Evolutionary conservation across 2,329 filamentous ascomycete species (phyloP).

Genomic region (Phaeosphaeriaceae sp.): DNA sequence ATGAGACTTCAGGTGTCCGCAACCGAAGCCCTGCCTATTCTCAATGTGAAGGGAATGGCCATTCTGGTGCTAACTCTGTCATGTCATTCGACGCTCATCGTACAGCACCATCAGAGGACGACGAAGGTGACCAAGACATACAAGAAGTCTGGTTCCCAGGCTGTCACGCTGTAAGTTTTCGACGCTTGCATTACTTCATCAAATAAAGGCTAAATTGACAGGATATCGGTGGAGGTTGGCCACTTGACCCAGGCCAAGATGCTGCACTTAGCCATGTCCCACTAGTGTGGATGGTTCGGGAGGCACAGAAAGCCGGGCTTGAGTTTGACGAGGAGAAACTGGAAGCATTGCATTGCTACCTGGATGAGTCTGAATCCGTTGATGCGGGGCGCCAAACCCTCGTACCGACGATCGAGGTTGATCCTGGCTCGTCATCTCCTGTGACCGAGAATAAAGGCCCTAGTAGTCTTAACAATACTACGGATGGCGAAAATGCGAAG

Average conservation of each 20-base stretch:
- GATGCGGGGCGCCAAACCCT: constrained; percentile 8
- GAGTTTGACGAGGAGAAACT: constrained; percentile 73
- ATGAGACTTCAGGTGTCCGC: constrained; percentile 44
- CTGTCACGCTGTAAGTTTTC: constrained; percentile 64
- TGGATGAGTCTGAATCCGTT: constrained; percentile 42
- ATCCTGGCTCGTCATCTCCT: constrained; percentile 31
- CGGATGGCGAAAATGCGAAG: neutral
- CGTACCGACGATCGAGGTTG: constrained; percentile 43
- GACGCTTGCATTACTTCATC: neutral
- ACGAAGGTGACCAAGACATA: constrained; percentile 69
- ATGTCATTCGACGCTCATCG: constrained; percentile 36
- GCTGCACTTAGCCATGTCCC: constrained; percentile 70
- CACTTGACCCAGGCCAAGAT: constrained; percentile 60
- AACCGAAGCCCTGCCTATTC: constrained; percentile 40
- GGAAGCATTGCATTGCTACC: constrained; percentile 68
- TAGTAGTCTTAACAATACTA: neutral
- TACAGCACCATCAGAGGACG: constrained; percentile 34
- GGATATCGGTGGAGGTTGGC: constrained; percentile 81
- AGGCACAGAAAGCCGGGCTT: constrained; percentile 70
- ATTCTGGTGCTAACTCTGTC: constrained; percentile 36
- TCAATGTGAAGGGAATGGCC: constrained; percentile 13
- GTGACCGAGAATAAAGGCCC: neutral
- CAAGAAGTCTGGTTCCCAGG: constrained; percentile 83
- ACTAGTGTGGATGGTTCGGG: constrained; percentile 73
- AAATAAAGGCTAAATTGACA: constrained; percentile 15